A percentile compares a stretch with the other conserved stretches of the same genome.
phyloP scores from a whole-genome alignment of 108 stramenopile genomes.

The Mediolabrus comicus region DNA sequence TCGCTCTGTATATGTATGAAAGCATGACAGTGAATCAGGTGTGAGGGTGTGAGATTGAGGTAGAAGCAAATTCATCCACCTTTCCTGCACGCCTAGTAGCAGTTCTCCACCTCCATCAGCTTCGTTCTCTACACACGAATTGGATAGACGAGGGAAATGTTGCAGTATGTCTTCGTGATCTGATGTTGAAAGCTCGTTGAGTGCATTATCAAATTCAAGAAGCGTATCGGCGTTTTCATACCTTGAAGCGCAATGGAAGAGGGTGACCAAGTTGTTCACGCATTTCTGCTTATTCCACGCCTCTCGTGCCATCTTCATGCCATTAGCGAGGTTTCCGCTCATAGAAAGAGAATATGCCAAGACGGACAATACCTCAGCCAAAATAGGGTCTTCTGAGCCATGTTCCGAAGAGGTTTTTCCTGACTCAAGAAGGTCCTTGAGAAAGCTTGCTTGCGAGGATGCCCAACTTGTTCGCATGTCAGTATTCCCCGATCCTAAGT shows the following conservation, averaged over 20 bases:
- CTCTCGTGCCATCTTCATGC: conserved; percentile 22
- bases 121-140: conserved; percentile 33
- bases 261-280: conserved; percentile 24
- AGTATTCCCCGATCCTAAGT: no score
- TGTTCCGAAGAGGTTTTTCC: not conserved
- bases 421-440: conserved; percentile 9
- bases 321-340: conserved; percentile 27
- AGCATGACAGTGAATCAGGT: no score
- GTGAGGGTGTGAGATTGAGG: not conserved
- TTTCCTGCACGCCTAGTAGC: conserved; percentile 37
- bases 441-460: conserved; percentile 30
- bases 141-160: conserved; percentile 37
- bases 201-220: conserved; percentile 39
- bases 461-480: no score
- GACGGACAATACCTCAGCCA: conserved; percentile 19
- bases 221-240: conserved; percentile 35
- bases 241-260: conserved; percentile 37
- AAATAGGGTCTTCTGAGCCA: not conserved
- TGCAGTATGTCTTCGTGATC: conserved; percentile 20
- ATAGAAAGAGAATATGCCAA: conserved; percentile 37
- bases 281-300: conserved; percentile 39
- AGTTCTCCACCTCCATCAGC: conserved; percentile 17
- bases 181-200: conserved; percentile 29
- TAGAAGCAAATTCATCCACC: conserved; percentile 39
- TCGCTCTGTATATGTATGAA: conserved; percentile 10